phyloP scores from a whole-genome alignment of 495 filamentous ascomycete species.

The Penicillium lagena region DNA sequence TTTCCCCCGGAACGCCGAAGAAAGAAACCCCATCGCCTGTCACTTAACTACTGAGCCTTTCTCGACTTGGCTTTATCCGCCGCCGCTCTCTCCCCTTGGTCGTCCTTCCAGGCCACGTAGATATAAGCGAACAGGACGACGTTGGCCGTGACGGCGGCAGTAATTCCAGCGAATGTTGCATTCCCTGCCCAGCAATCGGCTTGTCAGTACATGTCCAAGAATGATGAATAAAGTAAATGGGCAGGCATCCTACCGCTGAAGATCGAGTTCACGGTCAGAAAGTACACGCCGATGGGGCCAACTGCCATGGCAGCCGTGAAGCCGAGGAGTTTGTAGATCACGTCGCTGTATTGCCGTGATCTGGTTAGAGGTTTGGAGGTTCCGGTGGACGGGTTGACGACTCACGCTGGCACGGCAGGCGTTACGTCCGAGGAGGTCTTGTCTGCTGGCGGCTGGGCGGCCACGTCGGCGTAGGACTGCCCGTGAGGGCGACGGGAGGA shows the following conservation, averaged over 20 bases:
- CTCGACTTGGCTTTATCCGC: constrained; percentile 49
- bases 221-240: not conserved
- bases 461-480: constrained; percentile 28
- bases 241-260: constrained; percentile 58
- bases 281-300: constrained; percentile 81
- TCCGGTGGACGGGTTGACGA: constrained; percentile 3
- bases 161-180: constrained; percentile 74
- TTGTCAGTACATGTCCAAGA: not conserved
- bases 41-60: constrained; percentile 47
- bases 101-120: constrained; percentile 85
- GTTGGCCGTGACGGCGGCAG: constrained; percentile 86
- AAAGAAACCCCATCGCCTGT: not conserved
- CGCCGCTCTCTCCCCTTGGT: constrained; percentile 59
- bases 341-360: constrained; percentile 49
- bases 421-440: constrained; percentile 37
- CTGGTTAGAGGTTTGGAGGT: not conserved
- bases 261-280: constrained; percentile 64
- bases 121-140: constrained; percentile 87
- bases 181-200: constrained; percentile 53
- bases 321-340: constrained; percentile 81
- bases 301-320: constrained; percentile 91
- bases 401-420: constrained; percentile 70
- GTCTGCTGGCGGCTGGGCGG: constrained; percentile 16
- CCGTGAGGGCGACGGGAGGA: constrained; percentile 26
- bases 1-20: constrained; percentile 1